Percentiles rank a stretch among this genome's conserved stretches.
phyloP scores from a whole-genome alignment of 202 grass and related monocot species.

The Setaria viridis region DNA sequence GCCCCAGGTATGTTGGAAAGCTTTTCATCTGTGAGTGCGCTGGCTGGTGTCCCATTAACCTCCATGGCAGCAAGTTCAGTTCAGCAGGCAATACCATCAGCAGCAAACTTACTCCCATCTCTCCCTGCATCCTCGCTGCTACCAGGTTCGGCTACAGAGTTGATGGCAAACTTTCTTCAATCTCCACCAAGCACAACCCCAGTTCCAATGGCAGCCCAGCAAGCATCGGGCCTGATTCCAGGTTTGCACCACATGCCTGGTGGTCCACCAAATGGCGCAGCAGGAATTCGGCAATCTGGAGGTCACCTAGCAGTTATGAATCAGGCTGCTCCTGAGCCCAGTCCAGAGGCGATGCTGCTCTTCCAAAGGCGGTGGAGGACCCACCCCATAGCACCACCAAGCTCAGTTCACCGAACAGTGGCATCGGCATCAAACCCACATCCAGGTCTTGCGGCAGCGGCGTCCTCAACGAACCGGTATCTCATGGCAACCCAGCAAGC shows the following conservation, averaged over 20 bases:
- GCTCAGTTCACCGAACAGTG: not conserved
- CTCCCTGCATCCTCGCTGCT: not conserved
- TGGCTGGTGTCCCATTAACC: not conserved
- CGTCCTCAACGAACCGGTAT: not conserved
- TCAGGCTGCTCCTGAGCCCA: not conserved
- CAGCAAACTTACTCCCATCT: constrained; percentile 5
- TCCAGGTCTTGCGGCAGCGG: not conserved
- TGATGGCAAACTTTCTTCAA: constrained; percentile 1
- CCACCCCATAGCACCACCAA: constrained; percentile 6
- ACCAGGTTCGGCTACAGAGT: constrained; percentile 9
- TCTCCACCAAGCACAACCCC: not conserved
- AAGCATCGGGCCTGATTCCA: constrained; percentile 1
- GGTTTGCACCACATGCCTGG: not conserved
- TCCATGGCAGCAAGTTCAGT: constrained; percentile 22
- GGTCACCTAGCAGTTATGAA: constrained; percentile 5
- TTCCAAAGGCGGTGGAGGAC: not conserved
- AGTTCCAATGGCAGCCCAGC: not conserved
- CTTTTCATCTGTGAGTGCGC: not conserved
- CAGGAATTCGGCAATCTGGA: constrained; percentile 20
- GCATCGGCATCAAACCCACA: not conserved
- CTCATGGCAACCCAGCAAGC: not conserved
- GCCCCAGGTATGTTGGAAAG: constrained; percentile 2
- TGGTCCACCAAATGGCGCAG: not conserved
- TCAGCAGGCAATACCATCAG: not conserved
- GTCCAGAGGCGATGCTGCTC: not conserved